Base-by-base conservation (phyloP, 2,329 filamentous ascomycete species). In the Ophiostoma fasciatum region DNA sequence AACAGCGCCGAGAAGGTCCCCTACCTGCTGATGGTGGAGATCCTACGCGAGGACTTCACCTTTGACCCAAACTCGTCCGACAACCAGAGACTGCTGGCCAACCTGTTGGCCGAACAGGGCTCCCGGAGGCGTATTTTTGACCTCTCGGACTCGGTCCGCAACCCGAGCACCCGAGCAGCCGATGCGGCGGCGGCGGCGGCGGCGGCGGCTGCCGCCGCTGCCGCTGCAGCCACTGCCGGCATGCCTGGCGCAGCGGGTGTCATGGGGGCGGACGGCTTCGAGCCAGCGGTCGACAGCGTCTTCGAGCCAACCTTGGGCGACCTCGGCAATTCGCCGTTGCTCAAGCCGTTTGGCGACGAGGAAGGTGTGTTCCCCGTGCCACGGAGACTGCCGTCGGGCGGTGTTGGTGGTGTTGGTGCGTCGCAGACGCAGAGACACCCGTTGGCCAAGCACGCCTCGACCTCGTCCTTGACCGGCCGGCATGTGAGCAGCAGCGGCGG, bases 1-100 rank as follows among this genome's bases (percentile, higher is more conserved):
- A 90, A 90, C 55, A 90, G 82, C 52, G 82, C 82, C 5, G 82
- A 90, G 53, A 81, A 85, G 51, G 82, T 90, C 30, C 82, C 82
- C 1, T 90, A 85, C 55, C 57, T 90, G 33, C 65, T 90, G 20
- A 87, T 90, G 81, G 73, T 88, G 3, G 82, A 90, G 51, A 76
- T 90, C 17, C 58, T 90, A 32, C 65, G 78, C 18, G 82, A 88
- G 45, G 82, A 90, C 49, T 88, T 90, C 50, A 77, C 78, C 23
- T 90, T 90, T 48, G 77, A 88, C 46, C 80, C 82, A 1, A 73
- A 79, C 22, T 78, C 74, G 1, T 62, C 69, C 20, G 78, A 83
- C 43, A 90, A 90, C 47, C 68, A 79, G 49, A 65, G 71, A 35
- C 58, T 90, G 17, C 54, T 81, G 23, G 57, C 60, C 10, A 68